These are phyloP conservation scores for Phytophthora constricta DNA, from an alignment of 352 stramenopile genomes.

Conservation along the genomic window DNA sequence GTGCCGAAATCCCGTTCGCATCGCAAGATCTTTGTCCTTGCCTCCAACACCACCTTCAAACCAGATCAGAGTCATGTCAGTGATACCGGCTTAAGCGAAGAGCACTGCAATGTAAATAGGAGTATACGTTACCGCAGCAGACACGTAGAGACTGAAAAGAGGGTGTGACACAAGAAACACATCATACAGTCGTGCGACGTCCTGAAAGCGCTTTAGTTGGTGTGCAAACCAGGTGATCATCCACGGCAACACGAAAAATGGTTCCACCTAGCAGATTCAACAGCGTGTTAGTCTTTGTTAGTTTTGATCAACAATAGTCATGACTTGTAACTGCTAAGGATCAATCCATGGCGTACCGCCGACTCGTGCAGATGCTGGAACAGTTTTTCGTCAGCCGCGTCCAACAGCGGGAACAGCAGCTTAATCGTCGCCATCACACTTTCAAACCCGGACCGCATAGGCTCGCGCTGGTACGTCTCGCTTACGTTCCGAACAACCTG, in stretches of 20 bases:
- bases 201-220: constrained; percentile 85
- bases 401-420: constrained; percentile 74
- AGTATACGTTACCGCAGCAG: constrained; percentile 60
- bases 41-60: constrained; percentile 57
- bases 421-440: constrained; percentile 69
- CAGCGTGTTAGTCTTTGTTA: no score
- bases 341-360: constrained; percentile 64
- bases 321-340: no score
- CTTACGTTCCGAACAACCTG: constrained; percentile 79
- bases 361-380: constrained; percentile 70
- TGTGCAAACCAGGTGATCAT: constrained; percentile 96
- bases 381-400: constrained; percentile 66
- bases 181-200: constrained; percentile 93
- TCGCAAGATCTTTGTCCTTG: constrained; percentile 60
- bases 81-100: no score
- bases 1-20: constrained; percentile 82
- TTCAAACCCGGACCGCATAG: constrained; percentile 88
- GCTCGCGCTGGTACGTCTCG: constrained; percentile 89
- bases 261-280: constrained; percentile 94
- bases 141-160: constrained; percentile 92
- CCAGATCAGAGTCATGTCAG: background rate
- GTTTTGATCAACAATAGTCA: no score
- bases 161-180: constrained; percentile 93
- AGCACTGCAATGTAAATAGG: background rate
- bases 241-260: constrained; percentile 94